These are phyloP conservation scores for Ceriops decandra DNA, from an alignment of 345 rosid species.

Conservation along the genomic window DNA sequence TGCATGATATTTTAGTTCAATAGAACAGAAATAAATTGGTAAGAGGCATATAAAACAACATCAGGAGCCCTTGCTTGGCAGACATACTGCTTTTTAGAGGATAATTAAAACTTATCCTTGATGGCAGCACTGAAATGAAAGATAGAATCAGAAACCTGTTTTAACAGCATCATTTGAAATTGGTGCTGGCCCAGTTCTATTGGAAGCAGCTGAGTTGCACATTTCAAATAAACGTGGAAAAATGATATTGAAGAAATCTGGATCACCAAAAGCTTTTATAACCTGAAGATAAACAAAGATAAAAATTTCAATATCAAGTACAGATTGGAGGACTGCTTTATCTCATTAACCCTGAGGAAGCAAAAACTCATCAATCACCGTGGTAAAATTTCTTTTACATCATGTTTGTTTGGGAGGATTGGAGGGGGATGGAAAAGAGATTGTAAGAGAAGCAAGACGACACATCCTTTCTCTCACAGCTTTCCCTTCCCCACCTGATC, in stretches of 20 bases:
- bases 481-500: too few relatives aligned
- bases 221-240: conserved; percentile 70
- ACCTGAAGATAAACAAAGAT: conserved; percentile 40
- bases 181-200: conserved; percentile 37
- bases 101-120: background rate
- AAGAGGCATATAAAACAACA: too few relatives aligned
- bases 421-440: too few relatives aligned
- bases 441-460: too few relatives aligned
- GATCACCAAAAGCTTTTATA: conserved; percentile 65
- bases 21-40: too few relatives aligned
- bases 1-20: too few relatives aligned
- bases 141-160: conserved; percentile 48
- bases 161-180: conserved; percentile 42
- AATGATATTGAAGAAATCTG: conserved; percentile 63
- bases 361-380: background rate
- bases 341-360: conserved; percentile 6
- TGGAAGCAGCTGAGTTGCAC: conserved; percentile 50
- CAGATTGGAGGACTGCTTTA: background rate
- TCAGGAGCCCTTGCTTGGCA: too few relatives aligned
- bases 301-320: background rate
- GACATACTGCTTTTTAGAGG: too few relatives aligned
- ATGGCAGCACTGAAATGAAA: conserved; percentile 3
- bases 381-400: background rate
- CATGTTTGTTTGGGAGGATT: too few relatives aligned
- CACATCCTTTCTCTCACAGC: too few relatives aligned